Evolutionary conservation across 1,139 yeast genomes (phyloP).

Genomic region (Insectozyma bohioensis): DNA sequence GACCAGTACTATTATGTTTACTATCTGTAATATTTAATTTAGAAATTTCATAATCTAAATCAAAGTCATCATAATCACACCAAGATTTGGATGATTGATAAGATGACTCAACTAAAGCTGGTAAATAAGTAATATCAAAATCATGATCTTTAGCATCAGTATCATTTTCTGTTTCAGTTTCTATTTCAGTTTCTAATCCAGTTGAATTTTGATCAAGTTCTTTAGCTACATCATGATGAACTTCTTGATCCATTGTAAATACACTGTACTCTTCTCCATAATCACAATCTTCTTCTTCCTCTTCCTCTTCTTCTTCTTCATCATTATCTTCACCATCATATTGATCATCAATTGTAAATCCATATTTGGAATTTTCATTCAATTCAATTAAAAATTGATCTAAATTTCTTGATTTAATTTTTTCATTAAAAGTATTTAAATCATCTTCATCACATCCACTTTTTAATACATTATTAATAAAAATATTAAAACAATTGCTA

Average conservation of each 20-base stretch:
- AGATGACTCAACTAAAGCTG: conserved; percentile 34
- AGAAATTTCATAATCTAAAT: conserved; percentile 10
- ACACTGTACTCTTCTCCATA: no score
- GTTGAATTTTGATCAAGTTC: neutral
- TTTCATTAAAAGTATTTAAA: conserved; percentile 21
- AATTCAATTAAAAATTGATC: conserved; percentile 29
- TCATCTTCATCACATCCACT: conserved; percentile 38
- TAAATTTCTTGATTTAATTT: conserved; percentile 29
- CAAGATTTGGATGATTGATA: conserved; percentile 31
- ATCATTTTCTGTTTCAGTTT: neutral
- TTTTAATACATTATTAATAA: conserved; percentile 34
- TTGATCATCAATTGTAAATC: conserved; percentile 38
- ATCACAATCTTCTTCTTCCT: conserved; percentile 11
- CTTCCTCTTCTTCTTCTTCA: neutral
- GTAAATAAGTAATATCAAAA: conserved; percentile 12
- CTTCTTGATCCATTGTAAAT: conserved; percentile 32
- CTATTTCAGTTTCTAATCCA: no score
- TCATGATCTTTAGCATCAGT: conserved; percentile 1
- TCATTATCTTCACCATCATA: no score
- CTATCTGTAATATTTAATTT: conserved; percentile 2
- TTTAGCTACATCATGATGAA: neutral
- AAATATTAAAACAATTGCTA: conserved; percentile 32
- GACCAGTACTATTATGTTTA: conserved; percentile 1
- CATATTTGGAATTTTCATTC: conserved; percentile 25
- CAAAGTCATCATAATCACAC: conserved; percentile 29